Evolutionary conservation across 1,139 yeast species (phyloP), one percentile per base, ranked within the genome.

Genomic region (Lodderomyces parapsilosis): DNA sequence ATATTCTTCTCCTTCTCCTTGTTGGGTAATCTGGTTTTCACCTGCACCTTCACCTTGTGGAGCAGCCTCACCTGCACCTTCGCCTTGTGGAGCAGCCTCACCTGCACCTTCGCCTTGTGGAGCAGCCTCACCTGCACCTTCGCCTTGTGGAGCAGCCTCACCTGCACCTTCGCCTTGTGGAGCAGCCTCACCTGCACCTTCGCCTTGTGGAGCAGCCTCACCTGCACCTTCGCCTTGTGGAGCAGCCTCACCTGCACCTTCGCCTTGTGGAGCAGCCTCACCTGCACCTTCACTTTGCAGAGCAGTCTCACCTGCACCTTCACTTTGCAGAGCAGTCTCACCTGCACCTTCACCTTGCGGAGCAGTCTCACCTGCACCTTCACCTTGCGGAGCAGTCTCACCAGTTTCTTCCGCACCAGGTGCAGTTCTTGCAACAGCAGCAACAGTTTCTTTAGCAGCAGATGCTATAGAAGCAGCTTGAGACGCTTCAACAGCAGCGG

Each of bases 401-500:
- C 35, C 36, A 25, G 32, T 39, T 13, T 28, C 35, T 24, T 20
- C 33, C 25, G 18, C 40, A 15, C 32, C 27, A 11, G 24, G 19
- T 6, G 25, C n/a, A 11, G 41, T 38, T 15, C 9, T 10, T n/a
- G 38, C 27, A n/a, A 37, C 33, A 19, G 36, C 30, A 30, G 41
- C 42, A 25, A 28, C 39, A 13, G 43, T 33, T 34, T 35, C 39
- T 30, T 22, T n/a, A 31, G 38, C 40, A 9, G 10, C 18, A 34
- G 39, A 23, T 7, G 20, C 44, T 13, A 37, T 17, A 18, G 34
- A 28, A 9, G 32, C 25, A 22, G 48, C 44, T n/a, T 27, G 39
- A 18, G 36, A 23, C 19, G 47, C 45, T 19, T 35, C 33, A 36
- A 34, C 43, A 25, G 19, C 41, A 22, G 49, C 48, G 28, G 31